Percentiles rank a stretch among this genome's conserved stretches.
Evolutionary conservation across 192 early-diverging fungal genomes (phyloP).

Genomic region (Gaertneriomyces sp.): DNA sequence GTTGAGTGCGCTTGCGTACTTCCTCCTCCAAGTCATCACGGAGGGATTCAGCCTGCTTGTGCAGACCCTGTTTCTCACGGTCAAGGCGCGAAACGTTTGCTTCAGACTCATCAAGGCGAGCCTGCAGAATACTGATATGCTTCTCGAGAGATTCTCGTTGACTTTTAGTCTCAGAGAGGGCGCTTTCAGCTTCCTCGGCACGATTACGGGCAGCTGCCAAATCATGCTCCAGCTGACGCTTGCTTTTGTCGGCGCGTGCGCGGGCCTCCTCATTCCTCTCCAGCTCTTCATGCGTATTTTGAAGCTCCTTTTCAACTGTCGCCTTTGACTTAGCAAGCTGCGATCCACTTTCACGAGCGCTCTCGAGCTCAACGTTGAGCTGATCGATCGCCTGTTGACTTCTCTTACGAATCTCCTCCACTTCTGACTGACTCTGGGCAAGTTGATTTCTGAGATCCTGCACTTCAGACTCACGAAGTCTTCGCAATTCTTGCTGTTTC

Average conservation of each 20-base stretch:
- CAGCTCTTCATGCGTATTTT: conserved; percentile 36
- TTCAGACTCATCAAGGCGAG: conserved; percentile 55
- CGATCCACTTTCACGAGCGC: conserved; percentile 35
- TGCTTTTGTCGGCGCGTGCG: conserved; percentile 35
- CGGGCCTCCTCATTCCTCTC: conserved; percentile 46
- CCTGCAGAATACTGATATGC: conserved; percentile 52
- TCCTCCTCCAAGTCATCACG: conserved; percentile 54
- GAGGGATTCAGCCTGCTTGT: conserved; percentile 41
- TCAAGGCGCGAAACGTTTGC: conserved; percentile 48
- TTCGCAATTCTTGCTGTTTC: conserved; percentile 50
- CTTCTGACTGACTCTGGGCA: conserved; percentile 35
- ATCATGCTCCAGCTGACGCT: conserved; percentile 44
- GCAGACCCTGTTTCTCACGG: conserved; percentile 50
- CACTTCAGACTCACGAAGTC: conserved; percentile 54
- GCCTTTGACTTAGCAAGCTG: conserved; percentile 35
- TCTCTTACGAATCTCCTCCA: conserved; percentile 46
- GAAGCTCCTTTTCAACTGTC: conserved; percentile 41
- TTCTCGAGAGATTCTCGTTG: conserved; percentile 68
- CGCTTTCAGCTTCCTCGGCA: conserved; percentile 55
- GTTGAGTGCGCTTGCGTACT: conserved; percentile 28
- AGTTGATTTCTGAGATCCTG: conserved; percentile 45
- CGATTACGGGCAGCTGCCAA: conserved; percentile 26
- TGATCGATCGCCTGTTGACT: conserved; percentile 39
- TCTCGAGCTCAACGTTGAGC: conserved; percentile 49
- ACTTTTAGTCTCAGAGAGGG: conserved; percentile 56